phyloP scores from a whole-genome alignment of 192 early-diverging fungal species.

The Podila minutissima region DNA sequence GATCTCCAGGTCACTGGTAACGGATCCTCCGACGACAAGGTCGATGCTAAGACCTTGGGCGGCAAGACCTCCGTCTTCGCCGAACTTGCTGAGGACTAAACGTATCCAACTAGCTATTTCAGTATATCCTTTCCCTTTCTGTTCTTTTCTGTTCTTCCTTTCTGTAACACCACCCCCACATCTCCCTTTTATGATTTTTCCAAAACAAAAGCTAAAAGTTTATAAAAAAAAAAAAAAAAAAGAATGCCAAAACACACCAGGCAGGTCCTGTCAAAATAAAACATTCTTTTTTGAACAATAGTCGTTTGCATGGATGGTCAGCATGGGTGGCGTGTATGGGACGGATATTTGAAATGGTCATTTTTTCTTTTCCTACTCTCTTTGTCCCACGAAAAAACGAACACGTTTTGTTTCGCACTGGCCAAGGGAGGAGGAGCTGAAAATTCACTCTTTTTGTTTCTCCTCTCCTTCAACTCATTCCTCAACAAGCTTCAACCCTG shows the following conservation, averaged over 20 bases:
- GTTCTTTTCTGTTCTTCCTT: neutral
- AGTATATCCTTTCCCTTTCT: neutral
- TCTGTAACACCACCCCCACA: neutral
- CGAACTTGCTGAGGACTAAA: constrained; percentile 16
- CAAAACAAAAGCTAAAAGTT: neutral
- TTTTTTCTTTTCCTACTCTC: no score
- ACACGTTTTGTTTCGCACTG: no score
- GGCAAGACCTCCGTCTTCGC: constrained; percentile 11
- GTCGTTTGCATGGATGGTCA: neutral
- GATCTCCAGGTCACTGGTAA: constrained; percentile 19
- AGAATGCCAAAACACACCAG: neutral
- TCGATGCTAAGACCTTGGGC: neutral
- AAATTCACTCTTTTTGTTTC: neutral
- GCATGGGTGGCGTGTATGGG: neutral
- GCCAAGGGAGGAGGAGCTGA: no score
- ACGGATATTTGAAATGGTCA: neutral
- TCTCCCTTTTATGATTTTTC: neutral
- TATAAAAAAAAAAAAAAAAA: neutral
- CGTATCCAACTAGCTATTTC: no score
- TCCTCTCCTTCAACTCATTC: neutral
- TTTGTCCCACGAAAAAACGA: no score
- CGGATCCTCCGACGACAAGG: neutral
- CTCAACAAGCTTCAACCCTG: neutral
- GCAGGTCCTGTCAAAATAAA: neutral
- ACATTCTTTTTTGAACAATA: neutral